Evolutionary conservation across 768 basidiomycete species (phyloP), one percentile per base, ranked within the genome.

Genomic region (Mycena alexandri): DNA sequence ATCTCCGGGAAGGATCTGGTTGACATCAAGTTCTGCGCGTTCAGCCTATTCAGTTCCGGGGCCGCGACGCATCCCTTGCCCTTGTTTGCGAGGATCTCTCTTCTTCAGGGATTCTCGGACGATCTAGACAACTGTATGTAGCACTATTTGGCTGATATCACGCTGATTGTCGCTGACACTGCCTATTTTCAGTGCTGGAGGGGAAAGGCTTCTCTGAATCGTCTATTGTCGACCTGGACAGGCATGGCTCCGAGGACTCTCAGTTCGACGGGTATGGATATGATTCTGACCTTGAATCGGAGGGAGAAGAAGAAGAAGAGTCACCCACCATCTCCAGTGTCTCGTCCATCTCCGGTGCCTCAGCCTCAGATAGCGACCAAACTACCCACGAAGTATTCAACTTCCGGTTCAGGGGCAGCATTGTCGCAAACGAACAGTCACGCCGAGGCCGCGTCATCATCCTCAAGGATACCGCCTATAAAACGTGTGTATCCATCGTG

Each of bases 1-100:
- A 60, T 70, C 8, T 55, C 44, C 6, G 69, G 69, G 17, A 57
- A 57, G 0, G 61, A 70, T 22, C 24, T 46, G 19, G 38, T 64
- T 10, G 69, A 70, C 34, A 19, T 70, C 51, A 70, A 70, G 38
- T 70, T 70, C 42, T 70, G 61, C 33, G 65, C 62, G 17, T 70
- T 63, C 56, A 68, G 48, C 4, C 66, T 61, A n/a, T 43, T 24
- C 5, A 41, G 57, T 0, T 22, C 13, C 7, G 25, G 25, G 4
- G 42, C 51, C 24, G 61, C 67, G n/a, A 21, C 57, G 19, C 50
- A 47, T 34, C 65, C 69, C 6, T 61, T 47, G 14, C 46, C 69
- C 22, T 33, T 70, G 61, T 70, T 44, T 24, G 65, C 59, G 12
- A 63, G 54, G 19, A 24, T 60, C 43, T 41, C 34, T 12, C 57